phyloP scores from a whole-genome alignment of 2,329 filamentous ascomycete species.

The Epichloe baconii region DNA sequence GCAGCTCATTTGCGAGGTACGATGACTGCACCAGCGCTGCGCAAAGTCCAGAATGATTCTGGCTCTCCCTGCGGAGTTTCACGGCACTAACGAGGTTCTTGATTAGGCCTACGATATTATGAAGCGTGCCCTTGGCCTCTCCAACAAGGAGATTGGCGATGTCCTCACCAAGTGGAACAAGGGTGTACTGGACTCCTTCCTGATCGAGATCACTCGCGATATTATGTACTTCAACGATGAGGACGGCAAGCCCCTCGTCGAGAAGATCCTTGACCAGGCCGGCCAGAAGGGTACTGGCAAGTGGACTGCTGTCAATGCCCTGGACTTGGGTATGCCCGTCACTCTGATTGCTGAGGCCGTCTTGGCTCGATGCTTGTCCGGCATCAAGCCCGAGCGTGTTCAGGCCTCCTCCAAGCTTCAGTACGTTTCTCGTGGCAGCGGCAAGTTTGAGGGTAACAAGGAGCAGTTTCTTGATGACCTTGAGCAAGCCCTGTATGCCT shows the following conservation, averaged over 20 bases:
- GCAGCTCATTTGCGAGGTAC: conserved; percentile 97
- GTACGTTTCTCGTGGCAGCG: conserved; percentile 55
- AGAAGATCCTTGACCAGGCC: conserved; percentile 98
- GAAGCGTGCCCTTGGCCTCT: conserved; percentile 89
- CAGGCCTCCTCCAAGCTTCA: conserved; percentile 68
- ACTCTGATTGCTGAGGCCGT: conserved; percentile 96
- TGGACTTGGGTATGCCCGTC: conserved; percentile 97
- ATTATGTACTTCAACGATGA: conserved; percentile 98
- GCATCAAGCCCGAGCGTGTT: conserved; percentile 84
- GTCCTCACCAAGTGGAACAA: conserved; percentile 95
- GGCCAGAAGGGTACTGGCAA: conserved; percentile 99
- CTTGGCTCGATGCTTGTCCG: conserved; percentile 84
- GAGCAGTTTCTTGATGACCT: conserved; percentile 90
- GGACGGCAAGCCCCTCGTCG: conserved; percentile 76
- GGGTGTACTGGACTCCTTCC: conserved; percentile 95
- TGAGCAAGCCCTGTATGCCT: conserved; percentile 96
- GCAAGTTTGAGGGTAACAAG: conserved; percentile 76
- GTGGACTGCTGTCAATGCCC: conserved; percentile 98
- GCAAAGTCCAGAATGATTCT: background rate
- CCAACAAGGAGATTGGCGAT: conserved; percentile 89
- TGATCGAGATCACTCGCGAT: conserved; percentile 97
- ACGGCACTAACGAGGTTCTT: background rate
- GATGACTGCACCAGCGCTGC: conserved; percentile 12
- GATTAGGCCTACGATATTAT: conserved; percentile 93
- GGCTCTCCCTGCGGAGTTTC: background rate